Evolutionary conservation across 148 eudicot species (phyloP), one percentile per base, ranked within the genome.

Genomic region (Pharnaceum exiguum): DNA sequence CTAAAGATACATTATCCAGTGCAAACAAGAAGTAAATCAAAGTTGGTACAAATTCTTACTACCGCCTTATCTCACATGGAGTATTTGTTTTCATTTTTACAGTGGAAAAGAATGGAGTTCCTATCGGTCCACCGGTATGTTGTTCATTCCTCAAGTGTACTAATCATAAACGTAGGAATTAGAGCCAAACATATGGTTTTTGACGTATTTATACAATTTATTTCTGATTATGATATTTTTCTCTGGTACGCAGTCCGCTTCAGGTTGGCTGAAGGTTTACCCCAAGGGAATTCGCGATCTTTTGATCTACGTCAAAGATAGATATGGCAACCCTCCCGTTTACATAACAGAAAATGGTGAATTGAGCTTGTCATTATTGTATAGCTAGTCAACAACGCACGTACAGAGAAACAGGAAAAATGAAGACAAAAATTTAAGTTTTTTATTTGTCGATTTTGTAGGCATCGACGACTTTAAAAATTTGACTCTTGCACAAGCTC

Each of bases 271-370:
- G 7, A 3, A 48, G 35, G 10, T 73, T 35, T 67, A 67, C 49
- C 72, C 68, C 13, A 49, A 40, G 37, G 86, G 86, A 25, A 44
- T 84, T 22, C 25, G 42, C 5, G 55, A 79, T 50, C 75, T 81
- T 38, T 26, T 84, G 1, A 7, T 69, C 2, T 62, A 71, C 59
- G 58, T 63, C 2, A 79, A 74, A 37, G 47, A 44, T 3, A 77
- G 50, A 24, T 79, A 82, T 36, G 79, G 70, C 29, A 71, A 62
- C 25, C 85, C 82, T 7, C 24, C 46, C 7, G 68, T 85, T 23
- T 79, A 74, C 59, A 75, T 85, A 24, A 77, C 80, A 0, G 87
- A 85, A 48, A 81, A 79, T 51, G 91, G 91, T 83, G 71, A 58
- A 39, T 2, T 16, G 18, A 12, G 12, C 0, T 46, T 48, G 11